Percentiles rank a stretch among this genome's conserved stretches.
Conservation (phyloP, 495 filamentous ascomycete species). For the Sphaerosporella brunnea region DNA sequence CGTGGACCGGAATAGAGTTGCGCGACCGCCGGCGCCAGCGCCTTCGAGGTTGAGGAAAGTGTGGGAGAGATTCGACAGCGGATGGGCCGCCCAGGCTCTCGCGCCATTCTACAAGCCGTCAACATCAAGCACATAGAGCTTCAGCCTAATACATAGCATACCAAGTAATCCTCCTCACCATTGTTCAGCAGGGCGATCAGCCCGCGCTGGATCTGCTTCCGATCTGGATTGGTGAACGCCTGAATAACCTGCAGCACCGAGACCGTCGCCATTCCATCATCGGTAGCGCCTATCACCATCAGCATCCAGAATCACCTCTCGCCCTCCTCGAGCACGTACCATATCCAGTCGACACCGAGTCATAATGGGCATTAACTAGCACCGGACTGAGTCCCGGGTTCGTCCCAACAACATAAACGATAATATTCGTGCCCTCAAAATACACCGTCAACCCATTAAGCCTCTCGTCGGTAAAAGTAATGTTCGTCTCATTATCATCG, state of each 20-base stretch:
- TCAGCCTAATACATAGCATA: constrained; percentile 1
- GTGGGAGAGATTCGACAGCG: constrained; percentile 39
- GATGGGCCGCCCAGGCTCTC: constrained; percentile 65
- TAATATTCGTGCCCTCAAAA: constrained; percentile 83
- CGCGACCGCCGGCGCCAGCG: constrained; percentile 80
- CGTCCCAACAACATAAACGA: constrained; percentile 73
- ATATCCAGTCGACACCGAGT: constrained; percentile 78
- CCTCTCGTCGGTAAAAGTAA: constrained; percentile 35
- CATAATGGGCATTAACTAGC: constrained; percentile 89
- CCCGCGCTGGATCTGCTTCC: constrained; percentile 43
- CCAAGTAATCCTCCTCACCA: constrained; percentile 79
- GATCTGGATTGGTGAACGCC: constrained; percentile 54
- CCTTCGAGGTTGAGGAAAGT: constrained; percentile 91
- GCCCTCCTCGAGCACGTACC: too few relatives aligned
- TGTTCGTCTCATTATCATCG: constrained; percentile 64
- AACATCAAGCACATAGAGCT: too few relatives aligned
- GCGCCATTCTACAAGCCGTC: constrained; percentile 46
- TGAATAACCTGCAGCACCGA: constrained; percentile 72
- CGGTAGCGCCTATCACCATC: too few relatives aligned
- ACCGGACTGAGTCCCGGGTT: constrained; percentile 37
- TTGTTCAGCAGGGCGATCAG: constrained; percentile 84
- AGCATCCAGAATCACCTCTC: too few relatives aligned
- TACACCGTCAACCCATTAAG: constrained; percentile 36
- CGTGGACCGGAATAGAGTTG: constrained; percentile 67
- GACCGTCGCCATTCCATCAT: constrained; percentile 80